phyloP scores from a whole-genome alignment of 495 filamentous ascomycete genomes.

The Penicillium riverlandense region DNA sequence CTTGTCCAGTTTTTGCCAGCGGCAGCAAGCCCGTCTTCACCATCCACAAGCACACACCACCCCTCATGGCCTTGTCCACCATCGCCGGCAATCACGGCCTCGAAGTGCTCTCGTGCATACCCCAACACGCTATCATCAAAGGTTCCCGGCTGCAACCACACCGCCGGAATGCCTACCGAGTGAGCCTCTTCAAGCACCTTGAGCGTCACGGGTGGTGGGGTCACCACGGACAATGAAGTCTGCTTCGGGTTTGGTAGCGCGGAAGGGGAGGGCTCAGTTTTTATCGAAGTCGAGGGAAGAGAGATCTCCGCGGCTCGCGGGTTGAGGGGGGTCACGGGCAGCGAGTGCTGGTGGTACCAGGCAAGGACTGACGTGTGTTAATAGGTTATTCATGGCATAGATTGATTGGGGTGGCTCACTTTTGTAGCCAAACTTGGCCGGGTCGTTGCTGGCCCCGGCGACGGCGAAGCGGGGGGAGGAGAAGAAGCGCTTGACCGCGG shows the following conservation, averaged over 20 bases:
- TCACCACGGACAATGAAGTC: slow-evolving; percentile 79
- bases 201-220: slow-evolving; percentile 67
- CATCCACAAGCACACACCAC: slow-evolving; percentile 90
- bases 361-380: slow-evolving; percentile 58
- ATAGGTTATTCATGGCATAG: slow-evolving; percentile 1
- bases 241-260: slow-evolving; percentile 56
- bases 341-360: slow-evolving; percentile 75
- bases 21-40: slow-evolving; percentile 59
- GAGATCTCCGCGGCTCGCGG: slow-evolving; percentile 57
- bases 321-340: slow-evolving; percentile 79
- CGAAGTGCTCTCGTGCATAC: slow-evolving; percentile 59
- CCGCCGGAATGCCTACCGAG: slow-evolving; percentile 65
- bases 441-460: slow-evolving; percentile 79
- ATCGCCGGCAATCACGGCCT: slow-evolving; percentile 62
- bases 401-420: slow-evolving; percentile 34
- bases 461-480: slow-evolving; percentile 77
- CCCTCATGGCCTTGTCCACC: slow-evolving; percentile 65
- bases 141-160: slow-evolving; percentile 90
- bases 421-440: slow-evolving; percentile 86
- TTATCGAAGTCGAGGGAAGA: slow-evolving; percentile 45
- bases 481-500: slow-evolving; percentile 71
- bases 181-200: slow-evolving; percentile 69
- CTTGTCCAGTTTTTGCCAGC: slow-evolving; percentile 48
- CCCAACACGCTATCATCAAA: slow-evolving; percentile 67
- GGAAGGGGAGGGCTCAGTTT: slow-evolving; percentile 57